These are phyloP conservation scores for Porphyrellus cyaneotinctus DNA, from an alignment of 768 basidiomycete species.

Conservation along the genomic window DNA sequence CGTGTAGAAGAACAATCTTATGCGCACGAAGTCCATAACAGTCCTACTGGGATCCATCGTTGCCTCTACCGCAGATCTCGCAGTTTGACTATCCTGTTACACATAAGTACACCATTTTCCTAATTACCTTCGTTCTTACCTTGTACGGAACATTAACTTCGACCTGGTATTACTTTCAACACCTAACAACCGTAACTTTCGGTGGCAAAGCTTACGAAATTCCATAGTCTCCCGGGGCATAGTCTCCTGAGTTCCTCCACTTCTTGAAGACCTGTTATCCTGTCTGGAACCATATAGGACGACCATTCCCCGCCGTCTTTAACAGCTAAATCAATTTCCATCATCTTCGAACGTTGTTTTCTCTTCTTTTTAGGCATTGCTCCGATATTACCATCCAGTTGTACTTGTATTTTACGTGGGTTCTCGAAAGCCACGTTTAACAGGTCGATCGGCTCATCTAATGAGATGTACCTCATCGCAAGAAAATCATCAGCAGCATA, in stretches of 20 bases:
- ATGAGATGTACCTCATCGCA: conserved; percentile 58
- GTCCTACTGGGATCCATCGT: conserved; percentile 78
- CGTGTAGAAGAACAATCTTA: neutral
- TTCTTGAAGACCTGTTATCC: conserved; percentile 74
- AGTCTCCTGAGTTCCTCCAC: conserved; percentile 69
- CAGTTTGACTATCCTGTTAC: conserved; percentile 60
- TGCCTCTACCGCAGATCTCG: conserved; percentile 53
- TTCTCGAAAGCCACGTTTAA: conserved; percentile 96
- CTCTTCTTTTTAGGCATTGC: conserved; percentile 43
- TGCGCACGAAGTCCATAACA: conserved; percentile 85
- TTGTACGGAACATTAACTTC: conserved; percentile 82
- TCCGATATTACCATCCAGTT: conserved; percentile 43
- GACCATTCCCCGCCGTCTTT: conserved; percentile 12
- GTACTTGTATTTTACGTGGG: conserved; percentile 65
- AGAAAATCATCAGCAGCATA: neutral
- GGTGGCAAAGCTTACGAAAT: conserved; percentile 59
- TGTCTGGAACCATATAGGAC: conserved; percentile 83
- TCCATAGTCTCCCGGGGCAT: conserved; percentile 83
- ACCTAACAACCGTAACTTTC: neutral
- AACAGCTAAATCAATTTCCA: neutral
- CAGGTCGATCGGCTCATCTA: conserved; percentile 82
- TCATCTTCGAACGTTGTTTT: conserved; percentile 25
- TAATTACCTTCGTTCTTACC: conserved; percentile 36
- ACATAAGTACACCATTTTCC: neutral
- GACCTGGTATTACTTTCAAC: conserved; percentile 44